Conservation (phyloP, 805 yeast genomes). For the Zygosaccharomyces bailii region DNA sequence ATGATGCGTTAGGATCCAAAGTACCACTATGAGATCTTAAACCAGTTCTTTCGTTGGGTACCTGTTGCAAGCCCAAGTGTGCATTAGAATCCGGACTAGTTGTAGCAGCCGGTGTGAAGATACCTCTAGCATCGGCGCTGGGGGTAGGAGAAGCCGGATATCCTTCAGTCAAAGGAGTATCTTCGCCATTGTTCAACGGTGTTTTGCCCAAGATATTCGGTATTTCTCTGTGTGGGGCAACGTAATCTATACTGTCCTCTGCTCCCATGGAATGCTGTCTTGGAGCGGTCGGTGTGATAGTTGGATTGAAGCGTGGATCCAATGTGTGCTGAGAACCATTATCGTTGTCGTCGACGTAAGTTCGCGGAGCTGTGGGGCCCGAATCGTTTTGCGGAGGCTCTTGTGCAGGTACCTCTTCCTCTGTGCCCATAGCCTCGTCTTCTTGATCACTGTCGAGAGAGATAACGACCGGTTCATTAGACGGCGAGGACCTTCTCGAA, state of each 20-base stretch:
- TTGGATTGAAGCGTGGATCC: constrained; percentile 22
- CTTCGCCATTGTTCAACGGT: constrained; percentile 16
- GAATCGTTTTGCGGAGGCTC: not conserved
- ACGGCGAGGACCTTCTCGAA: constrained; percentile 8
- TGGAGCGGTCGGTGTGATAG: constrained; percentile 11
- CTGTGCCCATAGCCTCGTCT: constrained; percentile 25
- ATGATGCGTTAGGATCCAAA: constrained; percentile 3
- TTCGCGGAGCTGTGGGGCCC: not conserved
- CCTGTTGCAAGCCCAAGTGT: not conserved
- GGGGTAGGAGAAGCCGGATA: constrained; percentile 14
- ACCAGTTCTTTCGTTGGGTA: not conserved
- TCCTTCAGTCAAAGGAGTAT: constrained; percentile 11
- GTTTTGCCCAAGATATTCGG: constrained; percentile 26
- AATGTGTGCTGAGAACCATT: constrained; percentile 13
- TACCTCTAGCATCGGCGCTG: constrained; percentile 5
- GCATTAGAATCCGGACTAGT: not conserved
- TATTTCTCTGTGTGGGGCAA: constrained; percentile 14
- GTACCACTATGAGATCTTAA: constrained; percentile 5
- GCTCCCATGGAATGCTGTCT: constrained; percentile 2
- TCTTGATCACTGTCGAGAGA: constrained; percentile 51
- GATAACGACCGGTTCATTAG: constrained; percentile 41
- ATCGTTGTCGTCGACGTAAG: constrained; percentile 9
- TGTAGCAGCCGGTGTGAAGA: constrained; percentile 8
- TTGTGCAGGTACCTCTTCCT: not conserved
- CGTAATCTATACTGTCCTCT: constrained; percentile 18